phyloP scores from a whole-genome alignment of 345 rosid species.

The Draba incana region DNA sequence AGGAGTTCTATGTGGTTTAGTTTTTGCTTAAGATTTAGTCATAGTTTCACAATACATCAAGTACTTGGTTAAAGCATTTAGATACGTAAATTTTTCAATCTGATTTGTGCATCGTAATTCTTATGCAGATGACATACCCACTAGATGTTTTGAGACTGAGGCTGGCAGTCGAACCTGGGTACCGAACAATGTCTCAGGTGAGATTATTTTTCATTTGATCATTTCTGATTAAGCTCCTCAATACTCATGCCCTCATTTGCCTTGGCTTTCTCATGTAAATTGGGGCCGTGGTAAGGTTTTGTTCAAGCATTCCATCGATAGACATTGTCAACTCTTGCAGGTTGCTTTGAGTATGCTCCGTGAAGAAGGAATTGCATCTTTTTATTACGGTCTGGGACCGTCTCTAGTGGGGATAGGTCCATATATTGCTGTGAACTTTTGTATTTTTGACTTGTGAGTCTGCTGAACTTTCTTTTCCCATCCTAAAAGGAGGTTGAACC shows the following conservation, averaged over 20 bases:
- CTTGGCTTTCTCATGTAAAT: background rate
- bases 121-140: conserved; percentile 81
- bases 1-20: background rate
- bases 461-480: conserved; percentile 11
- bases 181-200: conserved; percentile 86
- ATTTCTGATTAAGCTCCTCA: conserved; percentile 7
- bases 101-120: conserved; percentile 24
- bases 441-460: conserved; percentile 92
- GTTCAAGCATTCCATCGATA: conserved; percentile 8
- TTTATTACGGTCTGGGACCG: conserved; percentile 93
- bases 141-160: conserved; percentile 93
- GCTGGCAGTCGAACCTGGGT: conserved; percentile 94
- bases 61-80: conserved; percentile 7
- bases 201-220: conserved; percentile 21
- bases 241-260: background rate
- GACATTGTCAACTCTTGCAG: conserved; percentile 45
- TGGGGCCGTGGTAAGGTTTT: too few species aligned
- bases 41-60: background rate
- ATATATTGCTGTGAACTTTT: conserved; percentile 94
- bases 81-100: conserved; percentile 5
- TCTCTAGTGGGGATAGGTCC: conserved; percentile 95
- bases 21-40: background rate
- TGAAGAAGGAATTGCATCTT: conserved; percentile 90
- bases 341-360: conserved; percentile 88
- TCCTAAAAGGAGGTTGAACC: background rate